Evolutionary conservation across 2,329 filamentous ascomycete genomes (phyloP).

Genomic region (Colletotrichum falcatum): DNA sequence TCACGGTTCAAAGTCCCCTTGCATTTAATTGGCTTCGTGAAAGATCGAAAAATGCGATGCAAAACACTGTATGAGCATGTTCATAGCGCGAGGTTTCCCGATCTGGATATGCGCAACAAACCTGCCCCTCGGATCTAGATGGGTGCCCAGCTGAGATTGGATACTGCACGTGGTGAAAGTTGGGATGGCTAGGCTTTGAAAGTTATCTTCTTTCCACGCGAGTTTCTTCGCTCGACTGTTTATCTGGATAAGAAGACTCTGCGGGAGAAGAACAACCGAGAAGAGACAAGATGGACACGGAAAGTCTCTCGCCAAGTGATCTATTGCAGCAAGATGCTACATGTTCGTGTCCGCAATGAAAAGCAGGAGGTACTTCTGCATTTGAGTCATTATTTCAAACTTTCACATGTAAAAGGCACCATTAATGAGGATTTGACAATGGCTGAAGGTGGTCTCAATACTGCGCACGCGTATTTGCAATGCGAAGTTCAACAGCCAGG

Average conservation of each 20-base stretch:
- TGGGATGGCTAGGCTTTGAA: neutral
- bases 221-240: neutral
- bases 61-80: neutral
- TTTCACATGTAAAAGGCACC: neutral
- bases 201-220: neutral
- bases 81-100: neutral
- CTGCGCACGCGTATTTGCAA: neutral
- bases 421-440: neutral
- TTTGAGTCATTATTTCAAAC: neutral
- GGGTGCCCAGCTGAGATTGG: neutral
- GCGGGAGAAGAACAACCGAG: too few species aligned
- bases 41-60: neutral
- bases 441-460: neutral
- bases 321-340: neutral
- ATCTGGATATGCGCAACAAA: neutral
- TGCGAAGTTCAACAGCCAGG: too few species aligned
- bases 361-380: neutral
- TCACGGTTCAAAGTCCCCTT: neutral
- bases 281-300: neutral
- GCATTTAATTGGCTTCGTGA: neutral
- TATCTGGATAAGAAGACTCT: too few species aligned
- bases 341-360: neutral
- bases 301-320: neutral
- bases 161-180: neutral
- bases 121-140: neutral